Evolutionary conservation across 1,139 yeast genomes (phyloP).

Genomic region (Candida sanyaensis): DNA sequence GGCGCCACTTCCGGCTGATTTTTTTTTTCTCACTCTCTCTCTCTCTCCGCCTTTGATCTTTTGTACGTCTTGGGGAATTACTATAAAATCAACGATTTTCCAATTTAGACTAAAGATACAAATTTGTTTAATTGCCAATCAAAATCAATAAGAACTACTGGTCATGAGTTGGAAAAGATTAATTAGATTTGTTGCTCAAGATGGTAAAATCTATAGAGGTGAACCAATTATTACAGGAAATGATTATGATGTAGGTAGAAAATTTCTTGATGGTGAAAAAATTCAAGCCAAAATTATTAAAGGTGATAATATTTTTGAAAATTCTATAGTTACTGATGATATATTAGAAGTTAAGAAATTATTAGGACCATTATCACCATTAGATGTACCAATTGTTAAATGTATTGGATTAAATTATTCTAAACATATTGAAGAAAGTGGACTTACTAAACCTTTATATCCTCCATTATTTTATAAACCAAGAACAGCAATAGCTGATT

Average conservation of each 20-base stretch:
- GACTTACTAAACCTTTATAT: conserved; percentile 37
- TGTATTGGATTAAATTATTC: conserved; percentile 37
- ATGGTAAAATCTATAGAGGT: conserved; percentile 18
- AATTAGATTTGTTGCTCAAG: conserved; percentile 18
- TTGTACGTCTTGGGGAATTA: too few relatives aligned
- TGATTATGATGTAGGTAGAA: conserved; percentile 16
- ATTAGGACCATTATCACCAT: conserved; percentile 38
- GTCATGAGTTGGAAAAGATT: conserved; percentile 17
- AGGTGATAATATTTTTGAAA: conserved; percentile 42
- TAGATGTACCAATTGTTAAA: conserved; percentile 37
- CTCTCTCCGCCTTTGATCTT: too few relatives aligned
- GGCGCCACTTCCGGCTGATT: too few relatives aligned
- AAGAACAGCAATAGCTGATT: conserved; percentile 37
- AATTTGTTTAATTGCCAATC: too few relatives aligned
- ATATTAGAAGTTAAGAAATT: conserved; percentile 29
- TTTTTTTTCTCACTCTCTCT: too few relatives aligned
- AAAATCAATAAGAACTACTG: neutral
- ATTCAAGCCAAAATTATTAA: conserved; percentile 32
- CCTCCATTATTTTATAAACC: conserved; percentile 55
- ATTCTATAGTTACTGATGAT: conserved; percentile 36
- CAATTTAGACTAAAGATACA: too few relatives aligned
- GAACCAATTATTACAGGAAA: conserved; percentile 16
- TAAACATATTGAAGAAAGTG: conserved; percentile 32
- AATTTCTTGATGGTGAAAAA: conserved; percentile 13
- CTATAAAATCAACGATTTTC: too few relatives aligned